phyloP scores from a whole-genome alignment of 2,329 filamentous ascomycete genomes.

The Diplodia seriata region DNA sequence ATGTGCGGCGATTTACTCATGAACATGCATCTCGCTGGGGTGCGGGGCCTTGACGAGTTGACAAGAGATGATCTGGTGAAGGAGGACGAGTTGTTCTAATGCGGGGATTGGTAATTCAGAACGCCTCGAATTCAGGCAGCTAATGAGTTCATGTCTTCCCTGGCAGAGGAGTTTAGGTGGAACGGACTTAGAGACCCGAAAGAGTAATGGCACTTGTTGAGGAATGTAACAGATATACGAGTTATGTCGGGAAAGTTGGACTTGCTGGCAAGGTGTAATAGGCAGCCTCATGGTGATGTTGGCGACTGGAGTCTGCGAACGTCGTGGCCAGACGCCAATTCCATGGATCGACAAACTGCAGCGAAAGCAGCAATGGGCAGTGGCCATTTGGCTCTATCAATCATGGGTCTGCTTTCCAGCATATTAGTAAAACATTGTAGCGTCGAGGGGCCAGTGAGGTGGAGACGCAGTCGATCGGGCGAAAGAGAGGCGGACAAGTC shows the following conservation, averaged over 20 bases:
- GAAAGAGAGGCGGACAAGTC: constrained; percentile 1
- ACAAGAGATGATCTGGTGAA: constrained; percentile 38
- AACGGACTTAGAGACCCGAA: not conserved
- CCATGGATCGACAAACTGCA: not conserved
- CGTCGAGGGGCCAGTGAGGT: not conserved
- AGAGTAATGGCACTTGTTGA: not conserved
- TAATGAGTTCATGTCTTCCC: not conserved
- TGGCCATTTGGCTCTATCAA: not conserved
- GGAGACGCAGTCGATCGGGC: not conserved
- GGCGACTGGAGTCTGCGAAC: not conserved
- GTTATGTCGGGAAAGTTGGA: too few species aligned
- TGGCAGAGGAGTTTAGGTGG: not conserved
- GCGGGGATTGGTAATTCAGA: not conserved
- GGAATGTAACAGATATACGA: not conserved
- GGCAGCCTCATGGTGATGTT: not conserved
- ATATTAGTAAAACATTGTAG: not conserved
- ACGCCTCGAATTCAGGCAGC: not conserved
- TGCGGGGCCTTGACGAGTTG: constrained; percentile 36
- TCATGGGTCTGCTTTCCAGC: not conserved
- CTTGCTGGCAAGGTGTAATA: too few species aligned
- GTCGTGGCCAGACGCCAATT: not conserved
- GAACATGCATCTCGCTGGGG: constrained; percentile 40
- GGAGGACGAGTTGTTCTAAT: constrained; percentile 39
- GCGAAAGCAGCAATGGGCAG: not conserved
- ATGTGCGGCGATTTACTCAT: constrained; percentile 36